phyloP scores from a whole-genome alignment of 1,284 basidiomycete species.

The Malassezia japonica region DNA sequence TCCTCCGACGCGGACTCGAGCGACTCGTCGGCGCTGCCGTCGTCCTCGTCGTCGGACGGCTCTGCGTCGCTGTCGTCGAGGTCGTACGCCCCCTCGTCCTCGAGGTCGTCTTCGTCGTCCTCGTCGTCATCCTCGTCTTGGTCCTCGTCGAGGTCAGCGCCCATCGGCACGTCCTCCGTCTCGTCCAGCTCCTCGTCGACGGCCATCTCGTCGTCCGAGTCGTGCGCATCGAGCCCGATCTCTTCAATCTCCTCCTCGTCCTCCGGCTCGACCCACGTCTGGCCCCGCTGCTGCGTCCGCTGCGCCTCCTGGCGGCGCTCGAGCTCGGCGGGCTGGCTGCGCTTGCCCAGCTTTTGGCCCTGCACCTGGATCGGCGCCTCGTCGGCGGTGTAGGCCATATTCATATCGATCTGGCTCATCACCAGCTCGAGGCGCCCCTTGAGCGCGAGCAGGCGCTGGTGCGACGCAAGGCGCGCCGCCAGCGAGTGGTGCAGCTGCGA shows the following conservation, averaged over 20 bases:
- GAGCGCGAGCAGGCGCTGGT: conserved; percentile 73
- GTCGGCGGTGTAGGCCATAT: conserved; percentile 41
- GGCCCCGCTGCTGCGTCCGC: conserved; percentile 24
- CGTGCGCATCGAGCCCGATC: conserved; percentile 24
- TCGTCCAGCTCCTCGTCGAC: conserved; percentile 27
- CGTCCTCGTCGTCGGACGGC: not conserved
- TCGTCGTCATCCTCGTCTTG: conserved; percentile 10
- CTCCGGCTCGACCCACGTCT: conserved; percentile 33
- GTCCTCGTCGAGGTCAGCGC: conserved; percentile 7
- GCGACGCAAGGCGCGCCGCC: conserved; percentile 66
- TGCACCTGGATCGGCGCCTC: conserved; percentile 24
- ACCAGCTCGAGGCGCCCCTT: conserved; percentile 86
- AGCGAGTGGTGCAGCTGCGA: conserved; percentile 75
- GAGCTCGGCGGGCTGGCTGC: conserved; percentile 9
- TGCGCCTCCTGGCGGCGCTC: conserved; percentile 17
- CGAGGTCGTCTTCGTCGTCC: conserved; percentile 24
- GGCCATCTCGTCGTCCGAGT: conserved; percentile 20
- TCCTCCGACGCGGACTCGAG: not conserved
- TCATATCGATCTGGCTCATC: conserved; percentile 81
- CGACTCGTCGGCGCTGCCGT: not conserved
- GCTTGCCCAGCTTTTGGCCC: conserved; percentile 28
- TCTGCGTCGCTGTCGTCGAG: conserved; percentile 8
- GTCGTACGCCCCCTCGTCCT: conserved; percentile 24
- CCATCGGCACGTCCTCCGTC: conserved; percentile 18
- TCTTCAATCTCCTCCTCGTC: conserved; percentile 28